Conservation (phyloP, 2,329 filamentous ascomycete species). For the Aspergillus awamori region DNA sequence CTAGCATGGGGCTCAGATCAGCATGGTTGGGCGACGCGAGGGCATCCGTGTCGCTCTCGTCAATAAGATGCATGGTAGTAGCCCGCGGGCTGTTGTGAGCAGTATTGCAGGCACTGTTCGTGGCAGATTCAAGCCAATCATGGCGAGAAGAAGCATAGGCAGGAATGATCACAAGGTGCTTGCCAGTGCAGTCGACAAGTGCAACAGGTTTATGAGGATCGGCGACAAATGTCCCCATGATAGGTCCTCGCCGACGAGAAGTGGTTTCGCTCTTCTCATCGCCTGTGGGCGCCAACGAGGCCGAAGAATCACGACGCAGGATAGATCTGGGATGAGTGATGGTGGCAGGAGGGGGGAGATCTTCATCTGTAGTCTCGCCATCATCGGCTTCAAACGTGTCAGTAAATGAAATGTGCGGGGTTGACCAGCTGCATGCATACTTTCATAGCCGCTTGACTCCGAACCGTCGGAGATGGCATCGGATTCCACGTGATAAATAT, state of each 20-base stretch:
- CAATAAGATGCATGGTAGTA: slow-evolving; percentile 42
- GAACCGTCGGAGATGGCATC: slow-evolving; percentile 42
- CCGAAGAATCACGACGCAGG: slow-evolving; percentile 52
- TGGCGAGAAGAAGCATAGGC: slow-evolving; percentile 51
- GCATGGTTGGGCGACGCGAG: slow-evolving; percentile 41
- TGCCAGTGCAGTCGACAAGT: slow-evolving; percentile 51
- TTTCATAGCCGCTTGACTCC: slow-evolving; percentile 60
- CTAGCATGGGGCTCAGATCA: slow-evolving; percentile 59
- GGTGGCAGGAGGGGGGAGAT: slow-evolving; percentile 52
- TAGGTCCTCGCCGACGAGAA: slow-evolving; percentile 48
- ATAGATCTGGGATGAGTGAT: slow-evolving; percentile 54
- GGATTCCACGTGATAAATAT: slow-evolving; percentile 51
- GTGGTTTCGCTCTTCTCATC: slow-evolving; percentile 38
- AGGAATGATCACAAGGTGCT: slow-evolving; percentile 52
- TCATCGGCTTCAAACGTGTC: slow-evolving; percentile 57
- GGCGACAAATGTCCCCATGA: slow-evolving; percentile 52
- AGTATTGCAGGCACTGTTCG: slow-evolving; percentile 46
- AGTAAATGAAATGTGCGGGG: slow-evolving; percentile 41
- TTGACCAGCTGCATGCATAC: slow-evolving; percentile 49
- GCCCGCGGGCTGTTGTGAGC: slow-evolving; percentile 48
- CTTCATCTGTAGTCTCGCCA: slow-evolving; percentile 64
- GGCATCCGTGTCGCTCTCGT: slow-evolving; percentile 51
- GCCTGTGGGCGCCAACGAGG: slow-evolving; percentile 48
- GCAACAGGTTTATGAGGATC: slow-evolving; percentile 53
- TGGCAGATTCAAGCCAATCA: slow-evolving; percentile 49